phyloP scores from a whole-genome alignment of 2,329 filamentous ascomycete genomes.

The Aspergillus sp. region DNA sequence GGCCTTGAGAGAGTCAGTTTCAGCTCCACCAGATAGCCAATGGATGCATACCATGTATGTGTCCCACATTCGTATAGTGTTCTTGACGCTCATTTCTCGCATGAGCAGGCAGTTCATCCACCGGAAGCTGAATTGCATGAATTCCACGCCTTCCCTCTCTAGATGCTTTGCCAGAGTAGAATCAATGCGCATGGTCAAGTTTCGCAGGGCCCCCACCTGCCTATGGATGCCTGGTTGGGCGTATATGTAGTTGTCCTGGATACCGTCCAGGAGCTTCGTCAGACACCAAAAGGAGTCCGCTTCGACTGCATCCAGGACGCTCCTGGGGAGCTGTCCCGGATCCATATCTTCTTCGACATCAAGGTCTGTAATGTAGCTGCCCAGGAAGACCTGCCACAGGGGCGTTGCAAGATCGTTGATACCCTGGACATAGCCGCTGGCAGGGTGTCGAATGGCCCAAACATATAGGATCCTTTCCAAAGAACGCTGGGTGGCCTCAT shows the following conservation, averaged over 20 bases:
- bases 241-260: constrained; percentile 98
- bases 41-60: constrained; percentile 70
- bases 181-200: constrained; percentile 87
- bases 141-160: constrained; percentile 85
- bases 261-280: constrained; percentile 94
- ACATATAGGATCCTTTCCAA: constrained; percentile 92
- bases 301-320: constrained; percentile 91
- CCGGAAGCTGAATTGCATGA: constrained; percentile 97
- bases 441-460: constrained; percentile 95
- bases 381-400: constrained; percentile 96
- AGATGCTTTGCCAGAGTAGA: constrained; percentile 74
- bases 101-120: constrained; percentile 99
- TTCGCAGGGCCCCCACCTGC: constrained; percentile 78
- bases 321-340: constrained; percentile 79
- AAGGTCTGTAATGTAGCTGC: constrained; percentile 86
- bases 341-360: constrained; percentile 95
- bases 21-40: neutral
- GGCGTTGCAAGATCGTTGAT: constrained; percentile 97
- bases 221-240: constrained; percentile 94
- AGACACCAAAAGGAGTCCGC: constrained; percentile 98
- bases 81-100: constrained; percentile 92
- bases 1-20: constrained; percentile 49
- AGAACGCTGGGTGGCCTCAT: constrained; percentile 89
- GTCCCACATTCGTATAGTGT: constrained; percentile 99
- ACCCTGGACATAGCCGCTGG: constrained; percentile 94